Evolutionary conservation across 306 rosid genomes (phyloP).

Genomic region (Casuarina equisetifolia): DNA sequence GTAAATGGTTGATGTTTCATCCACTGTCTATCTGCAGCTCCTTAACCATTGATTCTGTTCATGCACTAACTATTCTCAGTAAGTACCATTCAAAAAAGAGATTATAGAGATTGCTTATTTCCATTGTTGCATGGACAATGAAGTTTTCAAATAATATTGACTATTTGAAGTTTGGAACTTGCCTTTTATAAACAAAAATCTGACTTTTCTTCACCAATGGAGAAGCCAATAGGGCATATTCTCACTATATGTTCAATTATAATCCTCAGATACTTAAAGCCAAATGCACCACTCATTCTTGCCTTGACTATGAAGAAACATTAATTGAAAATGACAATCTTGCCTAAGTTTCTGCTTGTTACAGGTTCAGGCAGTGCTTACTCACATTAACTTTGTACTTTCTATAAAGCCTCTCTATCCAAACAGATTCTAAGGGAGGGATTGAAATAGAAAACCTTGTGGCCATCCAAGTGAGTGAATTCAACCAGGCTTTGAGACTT

Average conservation of each 20-base stretch:
- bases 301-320: neutral
- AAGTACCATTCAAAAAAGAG: neutral
- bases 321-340: neutral
- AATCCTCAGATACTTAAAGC: neutral
- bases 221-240: neutral
- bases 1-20: neutral
- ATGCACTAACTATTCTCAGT: neutral
- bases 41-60: neutral
- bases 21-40: neutral
- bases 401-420: conserved; percentile 35
- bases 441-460: conserved; percentile 38
- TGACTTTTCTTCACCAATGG: neutral
- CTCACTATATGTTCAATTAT: neutral
- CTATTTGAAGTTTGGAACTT: neutral
- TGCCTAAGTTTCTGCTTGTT: neutral
- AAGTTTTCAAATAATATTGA: neutral
- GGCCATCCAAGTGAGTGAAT: conserved; percentile 37
- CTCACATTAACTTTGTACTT: conserved; percentile 11
- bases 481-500: conserved; percentile 36
- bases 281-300: neutral
- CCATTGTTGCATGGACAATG: neutral
- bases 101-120: neutral
- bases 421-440: conserved; percentile 37
- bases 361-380: conserved; percentile 4
- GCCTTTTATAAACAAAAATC: neutral